Evolutionary conservation across 1,139 yeast species (phyloP), one percentile per base, ranked within the genome.

Genomic region (Wickerhamomyces sp.): DNA sequence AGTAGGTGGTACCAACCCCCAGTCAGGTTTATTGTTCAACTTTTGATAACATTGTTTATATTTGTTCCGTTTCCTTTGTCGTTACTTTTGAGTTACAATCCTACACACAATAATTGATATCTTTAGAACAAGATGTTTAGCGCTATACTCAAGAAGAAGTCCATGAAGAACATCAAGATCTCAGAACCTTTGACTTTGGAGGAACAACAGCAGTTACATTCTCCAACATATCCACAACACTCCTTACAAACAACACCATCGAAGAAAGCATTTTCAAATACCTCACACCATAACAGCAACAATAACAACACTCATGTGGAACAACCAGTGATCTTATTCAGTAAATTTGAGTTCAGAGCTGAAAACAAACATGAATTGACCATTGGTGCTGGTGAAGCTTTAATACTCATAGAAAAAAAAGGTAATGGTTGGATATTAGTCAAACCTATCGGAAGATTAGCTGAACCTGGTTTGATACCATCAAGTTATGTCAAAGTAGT

Each of bases 341-440:
- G 67, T 11, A 64, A 73, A 39, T 76, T 67, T 53, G 75, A 72
- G 45, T 79, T 78, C 59, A 66, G 65, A 44, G 82, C 83, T 3
- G 81, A 78, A 60, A 64, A 78, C 37, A 71, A 69, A 26, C 79
- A 77, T 56, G 86, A 80, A 55, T 63, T 80, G 48, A 74, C 73
- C 35, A 70, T 78, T 7, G 51, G 56, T 7, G 74, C 74, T 0
- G 83, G 83, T 31, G 85, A 80, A 56, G 78, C 78, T 48, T 66
- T 80, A 52, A 78, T 76, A 45, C 69, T 80, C 15, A 67, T 82
- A 48, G 80, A 81, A 34, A 78, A 76, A 57, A 79, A 75, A 54
- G 79, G 76, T 7, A 75, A 71, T 55, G 85, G 80, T 46, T 79
- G 84, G 83, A 71, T 79, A 43, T 70, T 79, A 34, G 85, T 81